Percentiles rank a stretch among this genome's conserved stretches.
These are phyloP conservation scores for Tolypocladium endophyticum DNA, from an alignment of 2,329 filamentous ascomycete genomes.

Conservation along the genomic window DNA sequence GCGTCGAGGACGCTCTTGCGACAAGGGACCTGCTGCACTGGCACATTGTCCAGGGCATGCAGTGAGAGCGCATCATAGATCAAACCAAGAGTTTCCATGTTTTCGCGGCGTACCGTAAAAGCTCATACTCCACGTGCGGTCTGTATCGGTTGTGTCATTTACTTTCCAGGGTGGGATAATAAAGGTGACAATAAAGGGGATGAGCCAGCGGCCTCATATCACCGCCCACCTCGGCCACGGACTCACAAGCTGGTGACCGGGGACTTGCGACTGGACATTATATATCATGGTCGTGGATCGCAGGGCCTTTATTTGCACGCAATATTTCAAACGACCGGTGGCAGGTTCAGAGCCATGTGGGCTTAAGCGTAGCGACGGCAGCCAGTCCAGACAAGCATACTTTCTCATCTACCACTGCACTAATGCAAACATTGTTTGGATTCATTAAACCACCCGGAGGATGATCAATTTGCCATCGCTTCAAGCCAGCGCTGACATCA, in stretches of 20 bases:
- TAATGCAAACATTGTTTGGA: background rate
- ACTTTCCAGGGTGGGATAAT: too few species aligned
- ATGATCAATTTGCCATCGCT: background rate
- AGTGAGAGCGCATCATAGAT: background rate
- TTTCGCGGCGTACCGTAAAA: background rate
- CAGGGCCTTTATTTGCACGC: conserved; percentile 27
- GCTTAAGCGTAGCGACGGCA: background rate
- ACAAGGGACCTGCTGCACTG: conserved; percentile 29
- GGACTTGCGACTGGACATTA: conserved; percentile 25
- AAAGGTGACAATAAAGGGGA: too few species aligned
- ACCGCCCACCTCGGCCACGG: conserved; percentile 29
- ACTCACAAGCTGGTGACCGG: conserved; percentile 27
- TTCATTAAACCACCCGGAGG: background rate
- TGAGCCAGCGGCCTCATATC: conserved; percentile 27
- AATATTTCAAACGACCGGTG: conserved; percentile 23
- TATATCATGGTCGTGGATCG: conserved; percentile 27
- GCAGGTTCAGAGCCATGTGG: background rate
- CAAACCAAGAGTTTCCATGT: too few species aligned
- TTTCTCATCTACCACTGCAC: background rate
- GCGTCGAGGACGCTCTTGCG: conserved; percentile 33
- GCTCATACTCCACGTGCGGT: background rate
- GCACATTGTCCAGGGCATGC: conserved; percentile 14
- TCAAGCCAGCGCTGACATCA: background rate
- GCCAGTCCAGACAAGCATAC: background rate
- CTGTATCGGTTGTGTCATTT: background rate